Percentiles rank a stretch among this genome's conserved stretches.
These are phyloP conservation scores for Ampelocalamus luodianensis DNA, from an alignment of 176 grass and related monocot species.

Conservation along the genomic window DNA sequence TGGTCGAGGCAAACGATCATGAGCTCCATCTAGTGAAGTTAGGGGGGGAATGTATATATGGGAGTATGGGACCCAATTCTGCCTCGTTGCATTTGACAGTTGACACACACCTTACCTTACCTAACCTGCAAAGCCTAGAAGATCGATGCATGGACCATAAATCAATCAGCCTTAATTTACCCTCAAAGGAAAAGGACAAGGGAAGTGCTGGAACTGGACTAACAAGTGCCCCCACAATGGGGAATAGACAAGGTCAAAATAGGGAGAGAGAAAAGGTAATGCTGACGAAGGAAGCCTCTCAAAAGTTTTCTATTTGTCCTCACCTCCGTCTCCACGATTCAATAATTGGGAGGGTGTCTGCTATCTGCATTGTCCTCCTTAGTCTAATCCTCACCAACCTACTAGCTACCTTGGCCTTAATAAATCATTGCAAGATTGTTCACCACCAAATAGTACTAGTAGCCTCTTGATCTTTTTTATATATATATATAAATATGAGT, in stretches of 20 bases:
- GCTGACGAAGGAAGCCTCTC: background rate
- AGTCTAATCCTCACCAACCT: background rate
- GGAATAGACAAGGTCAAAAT: conserved; percentile 17
- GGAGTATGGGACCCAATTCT: background rate
- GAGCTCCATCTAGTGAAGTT: background rate
- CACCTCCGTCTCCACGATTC: background rate
- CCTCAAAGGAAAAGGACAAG: conserved; percentile 5
- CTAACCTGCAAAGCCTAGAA: background rate
- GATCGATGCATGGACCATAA: background rate
- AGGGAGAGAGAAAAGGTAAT: too few relatives aligned
- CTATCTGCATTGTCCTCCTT: background rate
- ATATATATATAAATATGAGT: too few relatives aligned
- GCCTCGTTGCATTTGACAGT: background rate
- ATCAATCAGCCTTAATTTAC: background rate
- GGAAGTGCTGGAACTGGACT: background rate
- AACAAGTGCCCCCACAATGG: background rate
- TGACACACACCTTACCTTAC: background rate
- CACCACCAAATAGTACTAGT: background rate
- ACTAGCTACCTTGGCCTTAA: background rate
- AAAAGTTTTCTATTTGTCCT: conserved; percentile 18
- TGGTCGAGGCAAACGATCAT: background rate
- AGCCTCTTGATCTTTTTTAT: too few relatives aligned
- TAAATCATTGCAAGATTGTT: background rate
- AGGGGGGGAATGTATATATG: background rate
- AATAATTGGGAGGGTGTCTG: conserved; percentile 13